A percentile compares a stretch with the other conserved stretches of the same genome.
These are phyloP conservation scores for Epichloe coenophiala DNA, from an alignment of 2,329 filamentous ascomycete species.

Conservation along the genomic window DNA sequence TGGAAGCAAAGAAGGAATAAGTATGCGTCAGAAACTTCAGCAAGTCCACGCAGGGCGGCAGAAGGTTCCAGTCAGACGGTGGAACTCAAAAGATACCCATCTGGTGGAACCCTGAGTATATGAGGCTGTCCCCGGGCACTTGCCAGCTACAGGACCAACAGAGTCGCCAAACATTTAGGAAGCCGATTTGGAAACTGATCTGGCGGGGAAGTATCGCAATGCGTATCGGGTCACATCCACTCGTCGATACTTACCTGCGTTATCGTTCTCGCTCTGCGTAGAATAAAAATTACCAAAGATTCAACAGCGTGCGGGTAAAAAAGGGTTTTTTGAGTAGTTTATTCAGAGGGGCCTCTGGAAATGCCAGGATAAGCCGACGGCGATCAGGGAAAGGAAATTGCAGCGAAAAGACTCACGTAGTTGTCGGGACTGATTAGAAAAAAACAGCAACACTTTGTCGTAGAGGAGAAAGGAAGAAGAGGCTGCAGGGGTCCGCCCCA, in stretches of 20 bases:
- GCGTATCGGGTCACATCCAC: neutral
- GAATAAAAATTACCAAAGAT: neutral
- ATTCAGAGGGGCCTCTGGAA: neutral
- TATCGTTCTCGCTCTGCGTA: neutral
- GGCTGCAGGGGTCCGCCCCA: slow-evolving; percentile 17
- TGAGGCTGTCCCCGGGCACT: neutral
- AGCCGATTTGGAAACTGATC: neutral
- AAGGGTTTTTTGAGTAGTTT: neutral
- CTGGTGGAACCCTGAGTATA: neutral
- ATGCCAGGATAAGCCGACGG: neutral
- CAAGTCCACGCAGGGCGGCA: neutral
- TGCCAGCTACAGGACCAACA: neutral
- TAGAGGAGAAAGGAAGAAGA: slow-evolving; percentile 6
- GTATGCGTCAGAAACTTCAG: neutral
- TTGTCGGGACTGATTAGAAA: neutral
- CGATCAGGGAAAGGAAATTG: neutral
- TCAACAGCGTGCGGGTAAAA: neutral
- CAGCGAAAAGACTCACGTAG: neutral
- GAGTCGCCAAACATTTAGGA: neutral
- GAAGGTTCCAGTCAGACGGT: neutral
- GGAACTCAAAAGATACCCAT: neutral
- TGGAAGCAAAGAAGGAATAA: neutral
- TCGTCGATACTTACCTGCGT: neutral
- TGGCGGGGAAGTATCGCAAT: neutral
- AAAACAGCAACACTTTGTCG: neutral